Evolutionary conservation across 495 filamentous ascomycete species (phyloP), one percentile per base, ranked within the genome.

Genomic region (Monascus purpureus): DNA sequence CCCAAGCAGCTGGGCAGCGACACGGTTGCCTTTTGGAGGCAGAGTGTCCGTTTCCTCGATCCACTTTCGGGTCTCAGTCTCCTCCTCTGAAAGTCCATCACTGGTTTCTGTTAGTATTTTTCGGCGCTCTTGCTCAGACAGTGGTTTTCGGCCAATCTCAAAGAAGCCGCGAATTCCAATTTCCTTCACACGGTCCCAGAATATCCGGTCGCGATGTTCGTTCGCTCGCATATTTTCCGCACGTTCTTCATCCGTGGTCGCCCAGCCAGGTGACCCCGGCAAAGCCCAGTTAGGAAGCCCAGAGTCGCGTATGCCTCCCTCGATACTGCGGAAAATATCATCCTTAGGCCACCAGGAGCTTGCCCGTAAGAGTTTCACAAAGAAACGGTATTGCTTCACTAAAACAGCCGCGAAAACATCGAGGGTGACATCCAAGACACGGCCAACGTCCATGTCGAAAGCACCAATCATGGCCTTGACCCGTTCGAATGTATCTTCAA

Each of bases 261-360:
- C 38, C 61, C 63, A 77, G 5, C 55, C 53, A 20, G 61, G 32
- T n/a, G 72, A 77, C 7, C 72, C 70, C 6, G 84, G 84, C 17
- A 79, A 52, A 15, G 86, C 86, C 87, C 86, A 95, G 14, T 59
- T 65, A 1, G 87, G 87, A 6, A 95, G 58, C 3, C 77, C 76
- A 4, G 60, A 52, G 34, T 55, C 54, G 22, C 52, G 42, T 17
- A 53, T 45, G 20, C 42, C 39, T 8, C 57, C 52, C 5, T 59
- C 59, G 13, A 38, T 25, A 7, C 34, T 27, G 19, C 41, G 45
- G 16, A 59, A 38, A 13, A 31, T 39, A 18, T 60, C 51, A 30
- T 69, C 71, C 29, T 80, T 73, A 2, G 92, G 92, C 92, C 92
- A 99, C 90, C 90, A 99, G 12, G 90, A 87, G 61, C 92, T 95